A percentile compares a stretch with the other conserved stretches of the same genome.
phyloP scores from a whole-genome alignment of 2,329 filamentous ascomycete genomes.

The Talaromyces sp. region DNA sequence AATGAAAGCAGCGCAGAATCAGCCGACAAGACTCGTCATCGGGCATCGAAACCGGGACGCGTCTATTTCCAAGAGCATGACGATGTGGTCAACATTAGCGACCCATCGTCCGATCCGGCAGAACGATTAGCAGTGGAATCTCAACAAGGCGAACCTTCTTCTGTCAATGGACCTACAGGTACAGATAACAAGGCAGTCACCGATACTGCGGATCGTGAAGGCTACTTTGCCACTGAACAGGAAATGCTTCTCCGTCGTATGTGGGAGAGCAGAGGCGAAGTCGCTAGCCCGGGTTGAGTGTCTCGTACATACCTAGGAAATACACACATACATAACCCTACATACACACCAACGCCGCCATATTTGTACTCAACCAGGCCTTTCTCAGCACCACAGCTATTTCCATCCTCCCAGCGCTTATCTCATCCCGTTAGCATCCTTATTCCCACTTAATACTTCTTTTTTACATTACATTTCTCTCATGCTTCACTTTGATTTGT shows the following conservation, averaged over 20 bases:
- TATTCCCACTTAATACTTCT: background rate
- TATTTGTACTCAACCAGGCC: background rate
- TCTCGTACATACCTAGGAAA: background rate
- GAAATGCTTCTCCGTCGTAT: slow-evolving; percentile 43
- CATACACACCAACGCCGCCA: background rate
- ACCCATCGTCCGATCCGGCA: slow-evolving; percentile 22
- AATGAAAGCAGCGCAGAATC: slow-evolving; percentile 4
- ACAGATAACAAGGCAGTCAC: slow-evolving; percentile 19
- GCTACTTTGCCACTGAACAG: slow-evolving; percentile 29
- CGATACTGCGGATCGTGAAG: slow-evolving; percentile 23
- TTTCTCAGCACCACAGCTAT: background rate
- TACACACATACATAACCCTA: background rate
- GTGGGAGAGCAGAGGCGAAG: slow-evolving; percentile 42
- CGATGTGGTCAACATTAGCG: slow-evolving; percentile 26
- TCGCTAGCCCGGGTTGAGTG: slow-evolving; percentile 33
- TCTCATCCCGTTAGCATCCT: background rate
- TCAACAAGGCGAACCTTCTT: slow-evolving; percentile 27
- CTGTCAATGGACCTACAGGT: slow-evolving; percentile 30
- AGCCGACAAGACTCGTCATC: slow-evolving; percentile 5
- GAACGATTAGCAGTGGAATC: slow-evolving; percentile 24
- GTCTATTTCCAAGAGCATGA: slow-evolving; percentile 34
- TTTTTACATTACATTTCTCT: background rate
- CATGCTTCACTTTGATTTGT: background rate
- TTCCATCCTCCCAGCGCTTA: background rate
- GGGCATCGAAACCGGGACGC: slow-evolving; percentile 19